These are phyloP conservation scores for Cladorrhinum sp. DNA, from an alignment of 2,329 filamentous ascomycete species.

Conservation along the genomic window DNA sequence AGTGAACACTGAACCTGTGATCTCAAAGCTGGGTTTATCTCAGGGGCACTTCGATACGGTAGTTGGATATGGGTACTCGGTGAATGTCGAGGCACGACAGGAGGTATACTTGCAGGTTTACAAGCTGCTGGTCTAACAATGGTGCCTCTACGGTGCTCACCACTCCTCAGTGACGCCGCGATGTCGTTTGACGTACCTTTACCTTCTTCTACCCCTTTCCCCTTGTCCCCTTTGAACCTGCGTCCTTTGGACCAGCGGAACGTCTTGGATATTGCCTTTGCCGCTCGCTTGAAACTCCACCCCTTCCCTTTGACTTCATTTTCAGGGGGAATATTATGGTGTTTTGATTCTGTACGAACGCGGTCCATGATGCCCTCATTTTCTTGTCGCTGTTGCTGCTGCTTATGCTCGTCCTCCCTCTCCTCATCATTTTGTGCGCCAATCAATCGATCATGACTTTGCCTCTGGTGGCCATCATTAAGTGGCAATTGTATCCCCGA, in stretches of 20 bases:
- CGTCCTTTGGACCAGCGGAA: not conserved
- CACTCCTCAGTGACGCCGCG: not conserved
- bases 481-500: not conserved
- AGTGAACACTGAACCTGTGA: not conserved
- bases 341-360: not conserved
- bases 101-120: not conserved
- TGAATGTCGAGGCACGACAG: not conserved
- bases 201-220: not conserved
- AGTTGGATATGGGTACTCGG: not conserved
- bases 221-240: not conserved
- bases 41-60: not conserved
- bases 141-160: not conserved
- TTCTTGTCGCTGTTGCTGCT: not conserved
- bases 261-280: not conserved
- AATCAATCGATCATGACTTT: not conserved
- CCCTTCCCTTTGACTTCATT: not conserved
- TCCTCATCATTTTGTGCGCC: not conserved
- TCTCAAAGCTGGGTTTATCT: not conserved
- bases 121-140: not conserved
- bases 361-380: not conserved
- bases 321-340: not conserved
- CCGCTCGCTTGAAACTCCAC: not conserved
- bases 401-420: not conserved
- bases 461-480: not conserved
- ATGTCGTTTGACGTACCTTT: not conserved